Evolutionary conservation across 106 monocot species (phyloP), one percentile per base, ranked within the genome.

Genomic region (Iris macrosiphon): DNA sequence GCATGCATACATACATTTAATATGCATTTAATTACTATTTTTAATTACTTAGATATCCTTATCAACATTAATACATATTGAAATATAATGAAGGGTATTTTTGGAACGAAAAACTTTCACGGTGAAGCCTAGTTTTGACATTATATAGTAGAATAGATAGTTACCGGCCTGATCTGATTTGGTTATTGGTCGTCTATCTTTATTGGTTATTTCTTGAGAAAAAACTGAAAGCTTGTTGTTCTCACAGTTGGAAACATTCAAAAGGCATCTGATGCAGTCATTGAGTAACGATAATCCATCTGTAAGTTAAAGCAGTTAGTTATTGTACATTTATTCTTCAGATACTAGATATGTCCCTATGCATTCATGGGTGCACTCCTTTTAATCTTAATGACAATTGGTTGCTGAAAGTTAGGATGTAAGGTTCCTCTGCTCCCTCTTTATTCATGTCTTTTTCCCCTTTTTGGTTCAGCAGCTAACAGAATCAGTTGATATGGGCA

Each of bases 221-320:
- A n/a, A n/a, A 45, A 20, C 38, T 44, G 14, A 45, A 40, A 40
- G 0, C 13, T 52, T 31, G 3, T 24, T 40, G 64, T 57, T 54
- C n/a, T 39, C 49, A 37, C 68, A 92, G 92, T 56, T 92, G 73
- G 92, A 98, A 66, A 73, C 79, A 64, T 98, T 98, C 69, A 98
- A 87, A 70, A 98, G 62, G 53, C 96, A 98, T 44, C 60, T 98
- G 57, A 83, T 91, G 73, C 65, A 83, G 59, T 90, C 96, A 49
- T 63, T 98, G 62, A 91, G 69, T 70, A 90, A 98, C 59, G 90
- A 90, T 32, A 83, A 75, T 47, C 42, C 64, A 31, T 66, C 73
- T 49, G 93, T 93, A 72, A 80, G 84, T 53, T 68, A 23, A 25
- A 25, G 17, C 19, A 33, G 6, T 60, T 56, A n/a, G 29, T 28